phyloP scores from a whole-genome alignment of 148 eudicot species.

The Rhododendron vialii region DNA sequence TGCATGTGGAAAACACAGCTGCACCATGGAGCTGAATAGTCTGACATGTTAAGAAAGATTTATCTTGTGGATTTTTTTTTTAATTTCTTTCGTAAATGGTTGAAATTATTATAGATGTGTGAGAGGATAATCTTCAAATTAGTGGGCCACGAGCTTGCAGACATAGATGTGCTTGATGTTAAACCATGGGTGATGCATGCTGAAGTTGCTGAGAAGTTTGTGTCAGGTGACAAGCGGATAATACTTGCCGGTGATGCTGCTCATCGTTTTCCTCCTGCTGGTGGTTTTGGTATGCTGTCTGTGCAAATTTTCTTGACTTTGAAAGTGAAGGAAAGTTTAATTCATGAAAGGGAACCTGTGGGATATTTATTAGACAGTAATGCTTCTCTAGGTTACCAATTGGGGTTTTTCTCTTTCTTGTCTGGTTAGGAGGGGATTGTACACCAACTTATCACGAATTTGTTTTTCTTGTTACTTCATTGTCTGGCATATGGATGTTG shows the following conservation, averaged over 20 bases:
- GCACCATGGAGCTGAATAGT: not conserved
- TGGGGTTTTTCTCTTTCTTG: not conserved
- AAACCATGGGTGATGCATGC: constrained; percentile 99
- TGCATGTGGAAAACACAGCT: not conserved
- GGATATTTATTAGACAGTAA: not conserved
- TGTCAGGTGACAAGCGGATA: constrained; percentile 50
- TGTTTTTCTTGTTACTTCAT: not conserved
- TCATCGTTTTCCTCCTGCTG: constrained; percentile 98
- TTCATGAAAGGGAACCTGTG: constrained; percentile 1
- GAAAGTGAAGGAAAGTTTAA: not conserved
- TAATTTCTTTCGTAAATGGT: not conserved
- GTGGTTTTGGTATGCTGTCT: constrained; percentile 77
- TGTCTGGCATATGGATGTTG: not conserved
- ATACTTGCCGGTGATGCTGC: constrained; percentile 94
- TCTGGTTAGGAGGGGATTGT: not conserved
- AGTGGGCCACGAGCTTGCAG: constrained; percentile 81
- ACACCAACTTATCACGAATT: not conserved
- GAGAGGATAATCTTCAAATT: constrained; percentile 61
- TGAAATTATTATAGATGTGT: constrained; percentile 59
- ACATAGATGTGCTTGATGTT: constrained; percentile 64
- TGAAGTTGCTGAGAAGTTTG: constrained; percentile 83
- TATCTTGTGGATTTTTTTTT: not conserved
- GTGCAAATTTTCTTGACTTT: not conserved
- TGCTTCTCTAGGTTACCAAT: not conserved
- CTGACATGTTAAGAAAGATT: not conserved